Conservation (phyloP, 106 monocot genomes). For the Platanthera guangdongensis region DNA sequence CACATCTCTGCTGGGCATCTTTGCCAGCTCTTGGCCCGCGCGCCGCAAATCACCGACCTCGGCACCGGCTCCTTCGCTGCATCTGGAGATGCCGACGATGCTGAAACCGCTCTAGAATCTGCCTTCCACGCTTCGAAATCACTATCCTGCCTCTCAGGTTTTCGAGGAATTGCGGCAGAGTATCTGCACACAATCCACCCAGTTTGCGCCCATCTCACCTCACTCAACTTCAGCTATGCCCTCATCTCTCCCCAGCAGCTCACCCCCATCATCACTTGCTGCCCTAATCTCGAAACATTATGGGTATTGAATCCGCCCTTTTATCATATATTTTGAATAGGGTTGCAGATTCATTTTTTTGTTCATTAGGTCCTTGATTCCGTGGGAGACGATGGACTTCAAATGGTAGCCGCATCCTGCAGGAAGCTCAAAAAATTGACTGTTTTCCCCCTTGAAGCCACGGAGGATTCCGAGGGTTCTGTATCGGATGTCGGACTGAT, state of each 20-base stretch:
- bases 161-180: constrained; percentile 33
- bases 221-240: constrained; percentile 58
- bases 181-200: constrained; percentile 46
- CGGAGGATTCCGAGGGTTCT: constrained; percentile 39
- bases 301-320: constrained; percentile 35
- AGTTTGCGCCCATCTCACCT: constrained; percentile 47
- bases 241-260: constrained; percentile 35
- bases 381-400: constrained; percentile 27
- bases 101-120: constrained; percentile 11
- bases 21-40: constrained; percentile 29
- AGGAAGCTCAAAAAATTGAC: constrained; percentile 40
- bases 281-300: constrained; percentile 56
- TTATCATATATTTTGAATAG: not conserved
- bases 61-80: constrained; percentile 53
- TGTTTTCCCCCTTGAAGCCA: constrained; percentile 32
- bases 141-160: constrained; percentile 52
- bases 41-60: constrained; percentile 45
- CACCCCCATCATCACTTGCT: constrained; percentile 35
- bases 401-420: constrained; percentile 45
- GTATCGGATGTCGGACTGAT: constrained; percentile 62
- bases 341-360: not conserved
- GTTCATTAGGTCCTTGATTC: constrained; percentile 27
- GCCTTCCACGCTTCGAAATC: constrained; percentile 31
- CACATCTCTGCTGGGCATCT: constrained; percentile 7
- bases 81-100: not conserved